A percentile compares a stretch with the other conserved stretches of the same genome.
Conservation (phyloP, 1,284 basidiomycete species). For the Inonotus obliquus region DNA sequence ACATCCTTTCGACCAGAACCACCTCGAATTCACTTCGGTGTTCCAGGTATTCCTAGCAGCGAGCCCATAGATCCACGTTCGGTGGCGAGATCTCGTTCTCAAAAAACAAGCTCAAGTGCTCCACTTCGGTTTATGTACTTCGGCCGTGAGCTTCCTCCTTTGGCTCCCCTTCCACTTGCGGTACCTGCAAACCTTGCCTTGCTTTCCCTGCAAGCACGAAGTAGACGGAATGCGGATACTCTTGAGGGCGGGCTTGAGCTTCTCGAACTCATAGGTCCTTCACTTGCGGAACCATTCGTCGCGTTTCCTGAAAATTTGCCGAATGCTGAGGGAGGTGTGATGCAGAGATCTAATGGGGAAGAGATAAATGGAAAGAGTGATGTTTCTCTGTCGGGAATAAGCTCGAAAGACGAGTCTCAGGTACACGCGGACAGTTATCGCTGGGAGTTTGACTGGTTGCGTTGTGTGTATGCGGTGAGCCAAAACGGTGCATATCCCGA, state of each 20-base stretch:
- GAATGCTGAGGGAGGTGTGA: neutral
- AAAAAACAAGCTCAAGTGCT: neutral
- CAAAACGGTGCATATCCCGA: constrained; percentile 13
- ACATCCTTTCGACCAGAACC: constrained; percentile 45
- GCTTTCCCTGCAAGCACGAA: constrained; percentile 41
- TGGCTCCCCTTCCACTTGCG: constrained; percentile 54
- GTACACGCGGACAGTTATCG: constrained; percentile 10
- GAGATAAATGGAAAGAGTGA: neutral
- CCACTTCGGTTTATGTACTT: constrained; percentile 16
- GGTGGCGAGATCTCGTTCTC: neutral
- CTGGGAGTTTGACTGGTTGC: constrained; percentile 21
- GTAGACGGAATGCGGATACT: neutral
- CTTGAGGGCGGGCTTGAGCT: neutral
- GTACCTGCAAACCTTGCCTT: constrained; percentile 68
- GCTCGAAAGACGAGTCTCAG: neutral
- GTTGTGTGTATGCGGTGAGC: constrained; percentile 24
- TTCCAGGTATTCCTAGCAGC: neutral
- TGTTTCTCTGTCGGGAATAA: neutral
- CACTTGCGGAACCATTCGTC: constrained; percentile 6
- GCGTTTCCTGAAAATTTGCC: neutral
- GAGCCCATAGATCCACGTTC: neutral
- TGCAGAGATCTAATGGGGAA: neutral
- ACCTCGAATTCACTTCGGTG: constrained; percentile 13
- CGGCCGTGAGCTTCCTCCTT: constrained; percentile 23
- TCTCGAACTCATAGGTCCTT: neutral